A percentile compares a stretch with the other conserved stretches of the same genome.
Conservation (phyloP, 1,284 basidiomycete species). For the Fomes fomentarius region DNA sequence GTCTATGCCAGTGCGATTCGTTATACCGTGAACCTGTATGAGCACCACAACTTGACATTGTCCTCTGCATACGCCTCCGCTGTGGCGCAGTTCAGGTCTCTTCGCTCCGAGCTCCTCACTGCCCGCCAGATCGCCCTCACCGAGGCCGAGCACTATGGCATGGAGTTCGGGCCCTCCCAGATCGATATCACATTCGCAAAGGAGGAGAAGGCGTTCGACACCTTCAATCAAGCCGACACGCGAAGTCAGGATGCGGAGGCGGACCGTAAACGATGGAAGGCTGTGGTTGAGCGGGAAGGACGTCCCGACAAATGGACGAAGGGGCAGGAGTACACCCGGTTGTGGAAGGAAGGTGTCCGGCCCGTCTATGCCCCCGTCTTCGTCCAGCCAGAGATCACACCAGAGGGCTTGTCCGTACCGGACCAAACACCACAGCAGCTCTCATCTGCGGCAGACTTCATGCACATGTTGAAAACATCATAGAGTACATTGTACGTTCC, state of each 20-base stretch:
- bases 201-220: conserved; percentile 64
- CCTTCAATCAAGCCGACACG: conserved; percentile 57
- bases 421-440: conserved; percentile 9
- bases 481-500: not conserved
- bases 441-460: conserved; percentile 14
- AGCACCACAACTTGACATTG: conserved; percentile 66
- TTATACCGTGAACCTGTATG: conserved; percentile 81
- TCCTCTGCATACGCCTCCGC: conserved; percentile 82
- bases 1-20: conserved; percentile 66
- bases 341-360: conserved; percentile 71
- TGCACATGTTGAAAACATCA: not conserved
- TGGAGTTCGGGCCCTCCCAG: conserved; percentile 65
- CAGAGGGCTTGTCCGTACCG: conserved; percentile 17
- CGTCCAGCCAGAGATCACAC: conserved; percentile 18
- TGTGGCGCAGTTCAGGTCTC: conserved; percentile 84
- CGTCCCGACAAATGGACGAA: conserved; percentile 58
- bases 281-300: conserved; percentile 55
- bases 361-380: conserved; percentile 53
- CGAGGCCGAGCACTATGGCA: conserved; percentile 83
- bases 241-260: conserved; percentile 61
- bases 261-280: conserved; percentile 77
- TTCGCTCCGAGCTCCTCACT: conserved; percentile 86
- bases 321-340: conserved; percentile 67
- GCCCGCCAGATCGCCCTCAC: conserved; percentile 75
- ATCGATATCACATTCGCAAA: conserved; percentile 62